A percentile compares a stretch with the other conserved stretches of the same genome.
Evolutionary conservation across 2,329 filamentous ascomycete species (phyloP).

Genomic region (Cytospora schulzeri): DNA sequence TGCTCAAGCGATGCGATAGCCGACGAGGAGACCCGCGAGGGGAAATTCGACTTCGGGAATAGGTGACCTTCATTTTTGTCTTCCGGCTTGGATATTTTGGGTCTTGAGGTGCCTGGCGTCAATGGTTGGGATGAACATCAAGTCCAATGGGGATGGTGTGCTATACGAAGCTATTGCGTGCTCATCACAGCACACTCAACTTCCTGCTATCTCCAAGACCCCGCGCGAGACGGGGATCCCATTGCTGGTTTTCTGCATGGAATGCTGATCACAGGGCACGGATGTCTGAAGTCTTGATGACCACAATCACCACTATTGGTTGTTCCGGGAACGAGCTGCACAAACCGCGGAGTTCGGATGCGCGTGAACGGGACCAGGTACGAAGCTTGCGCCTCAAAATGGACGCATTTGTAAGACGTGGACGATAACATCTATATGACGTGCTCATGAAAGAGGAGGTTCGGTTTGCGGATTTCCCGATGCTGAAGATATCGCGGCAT

Average conservation of each 20-base stretch:
- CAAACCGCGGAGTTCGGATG: conserved; percentile 1
- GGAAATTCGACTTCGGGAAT: background rate
- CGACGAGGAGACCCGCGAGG: background rate
- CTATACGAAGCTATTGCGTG: conserved; percentile 26
- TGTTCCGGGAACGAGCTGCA: background rate
- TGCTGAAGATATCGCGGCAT: conserved; percentile 3
- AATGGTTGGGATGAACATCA: background rate
- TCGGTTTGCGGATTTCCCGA: background rate
- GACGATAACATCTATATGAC: conserved; percentile 13
- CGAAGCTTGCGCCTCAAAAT: background rate
- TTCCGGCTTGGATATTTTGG: background rate
- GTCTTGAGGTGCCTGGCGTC: background rate
- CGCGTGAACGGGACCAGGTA: background rate
- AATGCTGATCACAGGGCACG: background rate
- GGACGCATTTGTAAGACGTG: conserved; percentile 7
- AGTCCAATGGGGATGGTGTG: conserved; percentile 9
- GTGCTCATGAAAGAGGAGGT: background rate
- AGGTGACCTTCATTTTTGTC: background rate
- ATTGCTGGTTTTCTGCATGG: background rate
- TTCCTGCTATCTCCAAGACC: background rate
- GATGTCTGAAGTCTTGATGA: conserved; percentile 1
- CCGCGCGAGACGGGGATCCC: background rate
- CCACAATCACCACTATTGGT: background rate
- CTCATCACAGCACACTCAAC: conserved; percentile 19
- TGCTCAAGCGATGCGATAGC: background rate